Conservation (phyloP, 441 rosid species). For the Theobroma grandiflorum region DNA sequence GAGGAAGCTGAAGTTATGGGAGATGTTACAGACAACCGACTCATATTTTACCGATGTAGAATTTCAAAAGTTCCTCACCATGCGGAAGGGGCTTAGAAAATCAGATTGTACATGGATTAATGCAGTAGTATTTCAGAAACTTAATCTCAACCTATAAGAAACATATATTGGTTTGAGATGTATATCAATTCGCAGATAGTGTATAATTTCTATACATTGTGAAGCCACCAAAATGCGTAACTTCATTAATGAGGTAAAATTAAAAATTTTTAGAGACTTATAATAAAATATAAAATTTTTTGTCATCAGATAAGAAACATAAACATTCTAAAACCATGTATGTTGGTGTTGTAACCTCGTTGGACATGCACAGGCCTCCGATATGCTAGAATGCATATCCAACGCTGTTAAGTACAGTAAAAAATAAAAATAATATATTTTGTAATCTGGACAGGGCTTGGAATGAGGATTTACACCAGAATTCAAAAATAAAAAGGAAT, state of each 20-base stretch:
- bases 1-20: neutral
- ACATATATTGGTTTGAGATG: neutral
- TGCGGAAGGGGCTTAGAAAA: neutral
- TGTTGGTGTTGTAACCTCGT: no score
- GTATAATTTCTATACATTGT: no score
- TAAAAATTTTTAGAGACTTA: no score
- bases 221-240: no score
- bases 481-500: neutral
- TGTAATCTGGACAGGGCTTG: neutral
- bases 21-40: neutral
- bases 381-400: neutral
- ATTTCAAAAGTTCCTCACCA: neutral
- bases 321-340: no score
- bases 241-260: no score
- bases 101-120: neutral
- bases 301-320: neutral
- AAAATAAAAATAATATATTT: no score
- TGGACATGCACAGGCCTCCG: no score
- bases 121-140: neutral
- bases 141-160: neutral
- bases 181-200: no score
- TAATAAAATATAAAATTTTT: no score
- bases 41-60: neutral
- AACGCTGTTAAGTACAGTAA: neutral
- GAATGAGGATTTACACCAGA: neutral